A percentile compares a stretch with the other conserved stretches of the same genome.
Conservation (phyloP, 2,329 filamentous ascomycete species). For the Neofusicoccum sp. region DNA sequence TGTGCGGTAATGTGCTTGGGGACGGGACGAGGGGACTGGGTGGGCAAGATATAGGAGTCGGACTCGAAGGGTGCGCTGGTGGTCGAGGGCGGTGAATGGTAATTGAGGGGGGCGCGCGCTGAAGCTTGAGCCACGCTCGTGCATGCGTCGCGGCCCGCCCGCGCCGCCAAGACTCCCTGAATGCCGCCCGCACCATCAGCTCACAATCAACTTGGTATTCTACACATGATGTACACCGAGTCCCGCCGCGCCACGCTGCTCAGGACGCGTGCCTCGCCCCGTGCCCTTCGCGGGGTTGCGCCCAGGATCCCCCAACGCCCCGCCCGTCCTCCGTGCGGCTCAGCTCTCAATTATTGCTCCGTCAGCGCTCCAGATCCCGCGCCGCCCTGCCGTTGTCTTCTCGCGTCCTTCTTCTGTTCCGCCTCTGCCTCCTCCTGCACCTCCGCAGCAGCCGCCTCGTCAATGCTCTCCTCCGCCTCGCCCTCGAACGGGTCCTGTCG, state of each 20-base stretch:
- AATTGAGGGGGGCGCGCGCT: conserved; percentile 18
- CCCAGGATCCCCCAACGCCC: conserved; percentile 1
- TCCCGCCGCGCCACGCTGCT: conserved; percentile 3
- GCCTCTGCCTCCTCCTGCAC: neutral
- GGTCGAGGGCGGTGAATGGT: conserved; percentile 17
- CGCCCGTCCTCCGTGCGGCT: conserved; percentile 6
- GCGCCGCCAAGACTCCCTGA: conserved; percentile 17
- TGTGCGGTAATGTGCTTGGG: conserved; percentile 1
- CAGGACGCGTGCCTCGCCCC: neutral
- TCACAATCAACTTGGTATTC: conserved; percentile 18
- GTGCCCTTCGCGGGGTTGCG: conserved; percentile 12
- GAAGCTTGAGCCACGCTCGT: conserved; percentile 17
- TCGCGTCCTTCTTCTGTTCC: neutral
- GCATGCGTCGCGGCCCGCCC: conserved; percentile 13
- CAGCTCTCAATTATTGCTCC: conserved; percentile 13
- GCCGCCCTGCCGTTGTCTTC: neutral
- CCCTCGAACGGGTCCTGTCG: neutral
- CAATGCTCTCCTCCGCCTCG: neutral
- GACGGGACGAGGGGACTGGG: conserved; percentile 5
- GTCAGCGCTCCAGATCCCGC: neutral
- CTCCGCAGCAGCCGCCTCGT: neutral
- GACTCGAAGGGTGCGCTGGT: conserved; percentile 17
- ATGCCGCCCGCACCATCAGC: conserved; percentile 10
- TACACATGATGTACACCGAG: conserved; percentile 11
- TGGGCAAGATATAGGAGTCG: conserved; percentile 17